These are phyloP conservation scores for Cladorrhinum sp. DNA, from an alignment of 2,329 filamentous ascomycete genomes.

Conservation along the genomic window DNA sequence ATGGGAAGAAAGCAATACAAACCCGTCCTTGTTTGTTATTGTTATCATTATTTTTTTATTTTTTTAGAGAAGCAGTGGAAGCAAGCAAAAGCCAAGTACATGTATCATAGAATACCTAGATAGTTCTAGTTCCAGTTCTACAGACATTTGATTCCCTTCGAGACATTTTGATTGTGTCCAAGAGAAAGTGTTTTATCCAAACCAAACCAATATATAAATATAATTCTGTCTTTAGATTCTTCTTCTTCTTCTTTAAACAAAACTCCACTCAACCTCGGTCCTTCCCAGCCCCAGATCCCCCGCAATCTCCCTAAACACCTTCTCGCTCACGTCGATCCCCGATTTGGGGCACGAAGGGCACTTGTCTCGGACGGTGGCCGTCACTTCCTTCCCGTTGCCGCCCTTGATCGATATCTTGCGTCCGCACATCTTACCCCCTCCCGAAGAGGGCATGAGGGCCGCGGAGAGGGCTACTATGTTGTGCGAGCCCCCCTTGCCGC, in stretches of 20 bases:
- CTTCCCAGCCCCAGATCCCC: conserved; percentile 34
- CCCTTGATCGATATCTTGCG: conserved; percentile 61
- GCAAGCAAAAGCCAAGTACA: too few species aligned
- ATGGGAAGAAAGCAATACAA: too few species aligned
- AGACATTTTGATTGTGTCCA: too few species aligned
- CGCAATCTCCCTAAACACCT: conserved; percentile 52
- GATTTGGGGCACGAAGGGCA: conserved; percentile 62
- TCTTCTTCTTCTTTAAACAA: conserved; percentile 1
- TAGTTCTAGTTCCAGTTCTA: too few species aligned
- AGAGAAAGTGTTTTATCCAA: too few species aligned
- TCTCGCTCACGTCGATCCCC: conserved; percentile 59
- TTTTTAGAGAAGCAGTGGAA: too few species aligned
- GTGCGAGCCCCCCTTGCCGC: conserved; percentile 50
- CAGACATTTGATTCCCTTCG: too few species aligned
- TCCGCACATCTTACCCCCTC: conserved; percentile 67
- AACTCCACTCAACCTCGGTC: conserved; percentile 13
- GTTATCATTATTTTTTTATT: too few species aligned
- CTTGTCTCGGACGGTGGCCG: conserved; percentile 66
- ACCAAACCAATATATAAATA: too few species aligned
- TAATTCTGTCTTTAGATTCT: too few species aligned
- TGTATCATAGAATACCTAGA: too few species aligned
- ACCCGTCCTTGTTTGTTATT: too few species aligned
- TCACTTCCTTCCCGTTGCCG: conserved; percentile 52
- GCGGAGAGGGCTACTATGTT: conserved; percentile 67
- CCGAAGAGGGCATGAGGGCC: conserved; percentile 62